Evolutionary conservation across 495 filamentous ascomycete species (phyloP).

Genomic region (Sabuloglossum arenarium): DNA sequence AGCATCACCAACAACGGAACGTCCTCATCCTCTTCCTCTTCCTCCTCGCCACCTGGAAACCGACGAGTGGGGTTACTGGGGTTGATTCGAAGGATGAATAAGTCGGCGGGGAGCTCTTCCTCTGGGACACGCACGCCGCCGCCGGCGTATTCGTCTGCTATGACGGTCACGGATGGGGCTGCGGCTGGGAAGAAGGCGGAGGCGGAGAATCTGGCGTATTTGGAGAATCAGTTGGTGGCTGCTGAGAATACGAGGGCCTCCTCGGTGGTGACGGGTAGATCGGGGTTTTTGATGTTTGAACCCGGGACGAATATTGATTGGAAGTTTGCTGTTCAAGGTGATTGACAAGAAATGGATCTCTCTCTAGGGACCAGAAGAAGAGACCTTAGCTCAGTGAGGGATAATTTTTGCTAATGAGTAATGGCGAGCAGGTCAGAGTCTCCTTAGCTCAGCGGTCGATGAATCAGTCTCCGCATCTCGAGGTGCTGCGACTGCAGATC

Average conservation of each 20-base stretch:
- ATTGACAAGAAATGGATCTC: no score
- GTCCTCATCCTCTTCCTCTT: neutral
- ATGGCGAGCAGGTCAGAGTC: constrained; percentile 15
- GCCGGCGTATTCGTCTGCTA: constrained; percentile 9
- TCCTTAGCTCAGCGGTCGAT: constrained; percentile 17
- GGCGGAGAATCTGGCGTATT: constrained; percentile 6
- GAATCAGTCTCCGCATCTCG: constrained; percentile 14
- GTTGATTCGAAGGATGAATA: neutral
- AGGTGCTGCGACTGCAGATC: constrained; percentile 9
- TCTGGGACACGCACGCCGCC: constrained; percentile 9
- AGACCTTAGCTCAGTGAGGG: neutral
- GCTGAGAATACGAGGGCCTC: neutral
- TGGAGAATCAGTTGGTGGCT: neutral
- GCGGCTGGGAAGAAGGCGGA: constrained; percentile 2
- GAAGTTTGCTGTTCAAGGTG: constrained; percentile 27
- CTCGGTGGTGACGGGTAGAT: no score
- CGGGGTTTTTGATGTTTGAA: no score
- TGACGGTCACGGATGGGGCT: neutral
- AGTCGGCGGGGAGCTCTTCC: neutral
- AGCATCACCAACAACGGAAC: no score
- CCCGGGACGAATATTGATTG: constrained; percentile 20
- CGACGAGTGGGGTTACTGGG: neutral
- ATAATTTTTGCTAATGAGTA: neutral
- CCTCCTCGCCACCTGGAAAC: neutral
- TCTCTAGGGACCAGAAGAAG: no score